phyloP scores from a whole-genome alignment of 139 green algal species.

The Pleodorina starrii region DNA sequence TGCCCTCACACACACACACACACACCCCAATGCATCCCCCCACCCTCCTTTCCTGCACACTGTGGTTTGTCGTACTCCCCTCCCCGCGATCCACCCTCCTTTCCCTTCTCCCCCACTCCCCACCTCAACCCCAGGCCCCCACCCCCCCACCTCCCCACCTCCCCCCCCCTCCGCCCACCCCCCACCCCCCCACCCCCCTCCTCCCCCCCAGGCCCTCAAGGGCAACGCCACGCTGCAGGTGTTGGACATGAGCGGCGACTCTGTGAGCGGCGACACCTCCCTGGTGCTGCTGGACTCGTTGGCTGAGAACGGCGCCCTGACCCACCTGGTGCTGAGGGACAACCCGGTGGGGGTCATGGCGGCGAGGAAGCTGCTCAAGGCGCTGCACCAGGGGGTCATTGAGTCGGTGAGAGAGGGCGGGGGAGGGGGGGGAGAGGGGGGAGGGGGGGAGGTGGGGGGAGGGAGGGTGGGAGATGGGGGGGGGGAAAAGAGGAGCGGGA shows the following conservation, averaged over 20 bases:
- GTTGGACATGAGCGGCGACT: constrained; percentile 57
- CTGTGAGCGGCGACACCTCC: constrained; percentile 49
- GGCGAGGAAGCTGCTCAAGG: constrained; percentile 58
- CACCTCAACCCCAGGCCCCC: not conserved
- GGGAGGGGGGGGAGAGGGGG: not conserved
- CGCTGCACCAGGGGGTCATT: constrained; percentile 49
- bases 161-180: not conserved
- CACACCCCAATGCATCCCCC: no score
- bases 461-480: not conserved
- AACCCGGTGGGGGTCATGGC: constrained; percentile 61
- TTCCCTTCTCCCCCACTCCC: no score
- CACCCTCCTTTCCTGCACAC: no score
- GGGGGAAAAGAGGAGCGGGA: not conserved
- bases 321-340: constrained; percentile 55
- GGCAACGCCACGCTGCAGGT: constrained; percentile 46
- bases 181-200: not conserved
- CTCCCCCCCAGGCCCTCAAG: constrained; percentile 26
- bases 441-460: not conserved
- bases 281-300: constrained; percentile 60
- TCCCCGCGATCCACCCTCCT: no score
- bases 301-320: constrained; percentile 4
- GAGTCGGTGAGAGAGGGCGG: constrained; percentile 11
- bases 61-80: no score
- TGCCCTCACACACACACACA: no score
- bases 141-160: not conserved